phyloP scores from a whole-genome alignment of 306 rosid species.

The Oemleria cerasiformis region DNA sequence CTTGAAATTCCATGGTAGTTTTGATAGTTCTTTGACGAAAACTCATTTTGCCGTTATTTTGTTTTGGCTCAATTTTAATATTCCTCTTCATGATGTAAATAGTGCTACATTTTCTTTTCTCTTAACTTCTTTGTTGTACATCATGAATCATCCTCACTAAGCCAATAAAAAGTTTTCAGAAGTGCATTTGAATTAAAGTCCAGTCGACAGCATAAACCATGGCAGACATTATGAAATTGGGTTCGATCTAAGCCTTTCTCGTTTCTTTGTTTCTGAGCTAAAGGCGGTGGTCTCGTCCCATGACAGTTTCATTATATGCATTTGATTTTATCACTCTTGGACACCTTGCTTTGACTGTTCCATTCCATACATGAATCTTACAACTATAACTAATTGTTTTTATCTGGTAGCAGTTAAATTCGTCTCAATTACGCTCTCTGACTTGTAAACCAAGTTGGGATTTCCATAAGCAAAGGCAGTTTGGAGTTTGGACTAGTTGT shows the following conservation, averaged over 20 bases:
- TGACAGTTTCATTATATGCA: too few species aligned
- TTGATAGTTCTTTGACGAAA: neutral
- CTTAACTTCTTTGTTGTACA: neutral
- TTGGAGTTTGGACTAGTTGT: conserved; percentile 3
- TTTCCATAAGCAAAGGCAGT: neutral
- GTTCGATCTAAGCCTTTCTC: too few species aligned
- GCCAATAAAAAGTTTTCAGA: neutral
- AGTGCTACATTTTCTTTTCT: neutral
- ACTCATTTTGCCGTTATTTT: neutral
- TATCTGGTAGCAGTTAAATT: neutral
- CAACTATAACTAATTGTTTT: neutral
- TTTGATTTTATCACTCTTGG: too few species aligned
- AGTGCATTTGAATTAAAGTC: too few species aligned
- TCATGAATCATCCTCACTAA: neutral
- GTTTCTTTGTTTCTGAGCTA: too few species aligned
- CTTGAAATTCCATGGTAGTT: neutral
- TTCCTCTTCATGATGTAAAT: neutral
- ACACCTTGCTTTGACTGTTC: too few species aligned
- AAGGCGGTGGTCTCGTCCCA: too few species aligned
- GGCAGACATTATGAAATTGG: too few species aligned
- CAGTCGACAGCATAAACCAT: too few species aligned
- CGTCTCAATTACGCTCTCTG: neutral
- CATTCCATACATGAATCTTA: neutral
- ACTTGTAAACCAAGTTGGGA: neutral
- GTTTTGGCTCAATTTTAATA: neutral